Base-by-base conservation (phyloP, 768 basidiomycete species). In the Suillus discolor region DNA sequence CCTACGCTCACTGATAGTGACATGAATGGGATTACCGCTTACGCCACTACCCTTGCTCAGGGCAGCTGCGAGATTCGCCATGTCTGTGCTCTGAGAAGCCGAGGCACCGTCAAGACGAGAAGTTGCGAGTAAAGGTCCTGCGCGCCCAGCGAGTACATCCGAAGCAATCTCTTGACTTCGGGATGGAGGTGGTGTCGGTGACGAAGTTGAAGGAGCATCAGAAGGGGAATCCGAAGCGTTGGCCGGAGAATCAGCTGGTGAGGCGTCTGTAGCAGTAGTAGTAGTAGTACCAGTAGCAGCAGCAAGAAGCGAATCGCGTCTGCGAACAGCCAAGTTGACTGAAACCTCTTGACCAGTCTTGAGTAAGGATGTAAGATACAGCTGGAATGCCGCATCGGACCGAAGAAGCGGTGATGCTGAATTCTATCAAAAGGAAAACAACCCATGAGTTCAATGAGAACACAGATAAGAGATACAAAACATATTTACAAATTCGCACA, bases 1-100 rank as follows among this genome's bases (percentile, higher is more conserved):
- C 90, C 76, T 71, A 91, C 94, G 87, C 83, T 95, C 93, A 67
- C 88, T 87, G 68, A 96, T 85, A 31, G 92, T 85, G 45, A 96
- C 94, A 57, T 91, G 85, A 39, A 96, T 88, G 6, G 94, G 94
- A 66, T 85, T 85, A 0, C 76, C 76, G 39, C 74, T 80, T 23
- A 80, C 79, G 31, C 83, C 84, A 13, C 79, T 80, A 20, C 80
- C 81, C 60, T 79, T 73, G 65, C 79, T 74, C 57, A 83, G 72
- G 28, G 80, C 80, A 15, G 83, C 78, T 15, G 81, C 74, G 64
- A 71, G 78, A 65, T 79, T 86, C 53, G 78, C 77, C 62, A 84
- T 72, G 31, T 83, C 80, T 13, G 79, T 66, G 20, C 66, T 15
- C 6, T 66, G 44, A 2, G 25, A 61, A 53, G 67, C 9, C 2